Conservation (phyloP, 306 rosid genomes). For the Lathyrus aphaca region DNA sequence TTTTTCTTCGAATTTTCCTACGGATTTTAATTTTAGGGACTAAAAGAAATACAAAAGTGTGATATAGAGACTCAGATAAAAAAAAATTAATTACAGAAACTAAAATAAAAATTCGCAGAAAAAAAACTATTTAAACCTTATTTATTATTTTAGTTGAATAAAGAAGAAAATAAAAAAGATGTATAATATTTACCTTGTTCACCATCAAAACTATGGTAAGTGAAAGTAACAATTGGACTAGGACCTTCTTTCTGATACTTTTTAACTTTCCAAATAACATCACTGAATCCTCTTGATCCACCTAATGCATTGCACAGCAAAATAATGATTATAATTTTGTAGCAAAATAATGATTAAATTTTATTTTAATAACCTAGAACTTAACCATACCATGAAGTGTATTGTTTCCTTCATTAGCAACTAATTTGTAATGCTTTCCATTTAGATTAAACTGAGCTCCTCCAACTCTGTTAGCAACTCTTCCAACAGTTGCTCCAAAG, state of each 20-base stretch:
- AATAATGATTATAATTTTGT: neutral
- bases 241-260: conserved; percentile 52
- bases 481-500: conserved; percentile 76
- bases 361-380: neutral
- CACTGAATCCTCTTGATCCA: conserved; percentile 79
- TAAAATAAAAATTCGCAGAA: too few relatives aligned
- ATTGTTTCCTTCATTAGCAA: conserved; percentile 74
- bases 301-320: conserved; percentile 40
- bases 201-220: conserved; percentile 73
- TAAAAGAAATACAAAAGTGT: too few relatives aligned
- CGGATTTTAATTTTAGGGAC: too few relatives aligned
- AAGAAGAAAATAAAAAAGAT: too few relatives aligned
- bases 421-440: conserved; percentile 65
- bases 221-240: conserved; percentile 63
- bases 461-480: conserved; percentile 86
- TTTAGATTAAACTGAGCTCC: conserved; percentile 74
- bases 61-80: too few relatives aligned
- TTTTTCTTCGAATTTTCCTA: too few relatives aligned
- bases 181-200: conserved; percentile 62
- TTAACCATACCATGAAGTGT: conserved; percentile 72
- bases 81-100: too few relatives aligned
- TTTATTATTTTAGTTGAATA: too few relatives aligned
- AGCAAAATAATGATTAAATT: neutral
- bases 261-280: conserved; percentile 73
- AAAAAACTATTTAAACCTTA: too few relatives aligned